Evolutionary conservation across 495 filamentous ascomycete species (phyloP), one percentile per base, ranked within the genome.

Genomic region (Amphirosellinia nigrospora): DNA sequence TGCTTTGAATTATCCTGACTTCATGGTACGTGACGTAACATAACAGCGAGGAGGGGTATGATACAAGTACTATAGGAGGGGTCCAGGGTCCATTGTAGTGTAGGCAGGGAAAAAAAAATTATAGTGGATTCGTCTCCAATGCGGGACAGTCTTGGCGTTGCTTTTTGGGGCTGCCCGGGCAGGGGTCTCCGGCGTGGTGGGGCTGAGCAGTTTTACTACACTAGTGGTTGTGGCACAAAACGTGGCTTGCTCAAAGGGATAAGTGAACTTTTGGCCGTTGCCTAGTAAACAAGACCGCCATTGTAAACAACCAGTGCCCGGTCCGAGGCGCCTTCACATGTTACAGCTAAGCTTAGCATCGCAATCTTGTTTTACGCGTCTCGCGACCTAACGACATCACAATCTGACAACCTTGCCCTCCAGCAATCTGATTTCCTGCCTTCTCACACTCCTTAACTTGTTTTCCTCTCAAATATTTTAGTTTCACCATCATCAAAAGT

Each of bases 81-180:
- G 56, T 39, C 19, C 19, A 60, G 19, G 32, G 34, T 60, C 56
- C 56, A 60, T 56, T 9, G 5, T 16, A 56, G n/a, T 50, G 19
- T 6, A 21, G 8, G 21, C 41, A 45, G n/a, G 15, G 30, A 19
- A 34, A 21, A 50, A 34, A 48, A 38, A 62, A 62, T 41, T 62
- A 16, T 43, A 30, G 38, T 32, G 23, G 38, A 21, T 26, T 19
- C 2, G 61, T 50, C 61, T 38, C 61, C 30, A 52, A 52, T 64
- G 62, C 62, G 61, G 62, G 62, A 26, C 62, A 50, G 45, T n/a
- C 45, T 50, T 64, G 45, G 43, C 62, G 10, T 36, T 21, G 15
- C 62, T 19, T 16, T 50, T 34, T 7, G 10, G 23, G 26, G 13
- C 52, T 13, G 39, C 10, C 39, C 3, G 19, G 11, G 15, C 43